Evolutionary conservation across 2,329 filamentous ascomycete species (phyloP).

Genomic region (Fusarium compactum): DNA sequence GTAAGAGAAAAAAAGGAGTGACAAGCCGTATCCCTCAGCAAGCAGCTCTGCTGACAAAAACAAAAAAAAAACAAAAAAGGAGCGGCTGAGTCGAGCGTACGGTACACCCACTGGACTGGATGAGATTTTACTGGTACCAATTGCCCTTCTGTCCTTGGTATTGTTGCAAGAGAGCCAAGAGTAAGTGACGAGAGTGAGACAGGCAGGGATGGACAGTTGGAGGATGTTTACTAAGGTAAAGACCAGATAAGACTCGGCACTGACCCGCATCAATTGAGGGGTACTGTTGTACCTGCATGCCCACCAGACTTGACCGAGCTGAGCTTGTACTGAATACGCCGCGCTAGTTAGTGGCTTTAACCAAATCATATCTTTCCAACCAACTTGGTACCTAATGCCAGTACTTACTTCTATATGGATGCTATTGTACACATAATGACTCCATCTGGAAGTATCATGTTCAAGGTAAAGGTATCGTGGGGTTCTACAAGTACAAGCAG

Average conservation of each 20-base stretch:
- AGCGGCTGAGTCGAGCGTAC: slow-evolving; percentile 20
- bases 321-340: slow-evolving; percentile 21
- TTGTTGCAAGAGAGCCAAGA: slow-evolving; percentile 37
- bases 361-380: slow-evolving; percentile 7
- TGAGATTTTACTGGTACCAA: neutral
- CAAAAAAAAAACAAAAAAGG: neutral
- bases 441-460: neutral
- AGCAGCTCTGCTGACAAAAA: slow-evolving; percentile 35
- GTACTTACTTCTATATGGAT: neutral
- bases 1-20: slow-evolving; percentile 18
- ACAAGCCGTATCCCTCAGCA: slow-evolving; percentile 23
- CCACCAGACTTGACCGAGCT: neutral
- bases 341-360: slow-evolving; percentile 10
- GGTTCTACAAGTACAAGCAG: neutral
- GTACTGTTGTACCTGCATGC: slow-evolving; percentile 22
- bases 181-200: neutral
- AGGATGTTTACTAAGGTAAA: neutral
- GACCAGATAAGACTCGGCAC: slow-evolving; percentile 4
- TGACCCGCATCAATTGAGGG: slow-evolving; percentile 11
- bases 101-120: neutral
- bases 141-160: slow-evolving; percentile 12
- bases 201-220: neutral
- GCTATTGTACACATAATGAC: neutral
- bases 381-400: neutral
- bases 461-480: neutral